phyloP scores from a whole-genome alignment of 805 yeast genomes.

The Metschnikowia cubensis region DNA sequence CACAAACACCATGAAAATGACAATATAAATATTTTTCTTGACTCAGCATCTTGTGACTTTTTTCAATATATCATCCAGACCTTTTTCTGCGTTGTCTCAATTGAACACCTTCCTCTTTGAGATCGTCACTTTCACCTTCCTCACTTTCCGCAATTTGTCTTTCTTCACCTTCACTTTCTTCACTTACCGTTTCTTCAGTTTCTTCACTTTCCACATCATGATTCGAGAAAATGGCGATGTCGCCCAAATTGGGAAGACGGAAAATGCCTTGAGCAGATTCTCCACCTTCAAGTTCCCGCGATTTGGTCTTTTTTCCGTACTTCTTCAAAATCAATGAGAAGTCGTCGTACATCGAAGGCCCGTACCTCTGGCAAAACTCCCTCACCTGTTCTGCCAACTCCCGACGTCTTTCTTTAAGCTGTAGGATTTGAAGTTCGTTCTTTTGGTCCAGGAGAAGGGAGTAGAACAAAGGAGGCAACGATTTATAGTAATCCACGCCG shows the following conservation, averaged over 20 bases:
- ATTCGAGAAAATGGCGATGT: conserved; percentile 29
- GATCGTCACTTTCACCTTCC: too few species aligned
- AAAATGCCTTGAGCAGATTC: conserved; percentile 1
- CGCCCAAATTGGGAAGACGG: conserved; percentile 22
- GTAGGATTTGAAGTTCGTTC: conserved; percentile 29
- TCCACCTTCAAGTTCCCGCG: too few species aligned
- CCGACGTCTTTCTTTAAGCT: conserved; percentile 26
- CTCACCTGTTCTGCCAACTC: conserved; percentile 27
- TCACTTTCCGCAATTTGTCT: too few species aligned
- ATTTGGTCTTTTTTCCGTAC: not conserved
- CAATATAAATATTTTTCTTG: conserved; percentile 52
- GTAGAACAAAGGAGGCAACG: conserved; percentile 35
- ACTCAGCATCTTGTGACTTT: too few species aligned
- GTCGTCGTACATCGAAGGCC: conserved; percentile 38
- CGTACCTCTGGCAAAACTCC: conserved; percentile 34
- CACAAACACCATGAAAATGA: conserved; percentile 79
- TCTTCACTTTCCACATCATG: not conserved
- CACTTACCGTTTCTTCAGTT: too few species aligned
- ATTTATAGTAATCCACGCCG: conserved; percentile 40
- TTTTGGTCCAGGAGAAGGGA: conserved; percentile 28
- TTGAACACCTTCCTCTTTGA: too few species aligned
- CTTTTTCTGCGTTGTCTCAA: too few species aligned
- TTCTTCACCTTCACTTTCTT: too few species aligned
- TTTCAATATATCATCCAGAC: too few species aligned
- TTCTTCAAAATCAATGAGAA: conserved; percentile 23